A percentile compares a stretch with the other conserved stretches of the same genome.
These are phyloP conservation scores for Quercus mongolica DNA, from an alignment of 306 rosid genomes.

Conservation along the genomic window DNA sequence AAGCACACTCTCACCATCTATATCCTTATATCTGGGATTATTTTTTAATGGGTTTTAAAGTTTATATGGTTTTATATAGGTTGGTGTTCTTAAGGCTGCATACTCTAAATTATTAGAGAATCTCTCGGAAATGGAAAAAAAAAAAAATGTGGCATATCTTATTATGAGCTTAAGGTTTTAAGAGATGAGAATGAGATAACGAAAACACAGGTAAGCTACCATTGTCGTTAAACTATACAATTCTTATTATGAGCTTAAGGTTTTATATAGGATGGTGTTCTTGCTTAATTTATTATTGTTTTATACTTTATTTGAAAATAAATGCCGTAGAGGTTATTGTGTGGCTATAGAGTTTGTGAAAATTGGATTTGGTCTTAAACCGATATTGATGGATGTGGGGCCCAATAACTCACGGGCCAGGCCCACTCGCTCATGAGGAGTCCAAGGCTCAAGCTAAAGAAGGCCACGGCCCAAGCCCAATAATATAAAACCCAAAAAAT, in stretches of 20 bases:
- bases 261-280: too few species aligned
- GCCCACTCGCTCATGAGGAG: too few species aligned
- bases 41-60: background rate
- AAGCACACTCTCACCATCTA: background rate
- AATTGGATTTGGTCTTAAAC: background rate
- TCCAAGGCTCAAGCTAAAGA: too few species aligned
- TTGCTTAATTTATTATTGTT: background rate
- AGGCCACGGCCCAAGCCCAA: too few species aligned
- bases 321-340: background rate
- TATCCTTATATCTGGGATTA: background rate
- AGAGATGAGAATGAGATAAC: slow-evolving; percentile 55
- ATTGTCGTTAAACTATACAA: background rate
- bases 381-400: too few species aligned
- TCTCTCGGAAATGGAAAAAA: slow-evolving; percentile 35
- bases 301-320: background rate
- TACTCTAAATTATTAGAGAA: slow-evolving; percentile 46
- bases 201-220: slow-evolving; percentile 47
- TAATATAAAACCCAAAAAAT: too few species aligned
- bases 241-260: background rate
- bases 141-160: slow-evolving; percentile 44
- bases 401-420: too few species aligned
- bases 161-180: slow-evolving; percentile 50
- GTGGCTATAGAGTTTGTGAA: background rate
- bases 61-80: slow-evolving; percentile 17
- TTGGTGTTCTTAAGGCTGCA: slow-evolving; percentile 42